These are phyloP conservation scores for Lunularia cruciata DNA, from an alignment of 225 moss, liverwort and hornwort genomes.

Conservation along the genomic window DNA sequence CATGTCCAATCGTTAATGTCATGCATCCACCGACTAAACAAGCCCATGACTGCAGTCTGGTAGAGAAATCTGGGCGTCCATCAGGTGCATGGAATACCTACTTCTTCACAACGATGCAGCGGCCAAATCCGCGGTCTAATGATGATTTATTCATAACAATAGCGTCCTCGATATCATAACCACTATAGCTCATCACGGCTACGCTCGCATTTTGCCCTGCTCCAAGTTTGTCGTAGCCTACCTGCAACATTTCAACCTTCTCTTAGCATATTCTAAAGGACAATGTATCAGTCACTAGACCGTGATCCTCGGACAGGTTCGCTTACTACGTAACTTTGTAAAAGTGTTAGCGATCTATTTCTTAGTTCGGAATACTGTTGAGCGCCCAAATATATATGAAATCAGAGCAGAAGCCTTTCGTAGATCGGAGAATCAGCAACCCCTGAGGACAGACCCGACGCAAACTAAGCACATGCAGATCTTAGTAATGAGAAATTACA, in stretches of 20 bases:
- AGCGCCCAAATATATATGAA: too few relatives aligned
- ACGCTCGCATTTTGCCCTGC: constrained; percentile 99
- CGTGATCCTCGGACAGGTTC: too few relatives aligned
- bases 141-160: constrained; percentile 99
- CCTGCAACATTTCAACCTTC: constrained; percentile 47
- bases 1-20: not conserved
- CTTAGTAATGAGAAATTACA: too few relatives aligned
- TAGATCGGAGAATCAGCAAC: not conserved
- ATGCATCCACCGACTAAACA: too few relatives aligned
- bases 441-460: too few relatives aligned
- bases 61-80: not conserved
- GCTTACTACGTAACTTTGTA: too few relatives aligned
- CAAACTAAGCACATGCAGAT: too few relatives aligned
- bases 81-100: constrained; percentile 35
- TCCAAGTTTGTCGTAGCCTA: constrained; percentile 98
- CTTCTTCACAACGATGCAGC: constrained; percentile 98
- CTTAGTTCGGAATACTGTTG: too few relatives aligned
- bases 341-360: too few relatives aligned
- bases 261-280: not conserved
- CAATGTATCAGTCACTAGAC: too few relatives aligned
- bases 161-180: constrained; percentile 99
- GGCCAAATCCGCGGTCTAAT: constrained; percentile 96
- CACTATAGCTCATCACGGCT: constrained; percentile 99
- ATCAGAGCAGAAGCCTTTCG: too few relatives aligned
- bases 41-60: not conserved